phyloP scores from a whole-genome alignment of 2,329 filamentous ascomycete genomes.

The Diaporthe aspalathi region DNA sequence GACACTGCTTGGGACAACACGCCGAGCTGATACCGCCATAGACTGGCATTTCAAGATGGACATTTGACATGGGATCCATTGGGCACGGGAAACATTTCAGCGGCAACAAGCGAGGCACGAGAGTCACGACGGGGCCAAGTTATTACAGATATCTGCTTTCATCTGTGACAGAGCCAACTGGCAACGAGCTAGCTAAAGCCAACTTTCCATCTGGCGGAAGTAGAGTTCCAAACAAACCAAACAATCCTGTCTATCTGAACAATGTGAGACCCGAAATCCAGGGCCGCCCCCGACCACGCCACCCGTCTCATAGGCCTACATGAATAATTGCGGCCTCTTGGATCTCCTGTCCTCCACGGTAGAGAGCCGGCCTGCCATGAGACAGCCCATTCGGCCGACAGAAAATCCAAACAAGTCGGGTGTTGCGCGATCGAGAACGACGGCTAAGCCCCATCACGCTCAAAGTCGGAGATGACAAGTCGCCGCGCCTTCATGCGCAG shows the following conservation, averaged over 20 bases:
- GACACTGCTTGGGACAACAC: not conserved
- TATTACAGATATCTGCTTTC: slow-evolving; percentile 25
- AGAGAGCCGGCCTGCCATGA: slow-evolving; percentile 1
- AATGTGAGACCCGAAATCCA: slow-evolving; percentile 9
- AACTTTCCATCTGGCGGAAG: slow-evolving; percentile 21
- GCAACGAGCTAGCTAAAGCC: slow-evolving; percentile 35
- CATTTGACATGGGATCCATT: too few relatives aligned
- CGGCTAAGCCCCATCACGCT: not conserved
- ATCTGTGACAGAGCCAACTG: slow-evolving; percentile 34
- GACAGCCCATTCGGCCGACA: not conserved
- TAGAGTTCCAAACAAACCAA: slow-evolving; percentile 17
- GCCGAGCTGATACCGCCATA: not conserved
- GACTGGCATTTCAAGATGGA: not conserved
- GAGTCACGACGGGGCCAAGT: not conserved
- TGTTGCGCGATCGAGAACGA: slow-evolving; percentile 10
- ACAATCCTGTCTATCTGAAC: slow-evolving; percentile 32
- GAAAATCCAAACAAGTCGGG: slow-evolving; percentile 5
- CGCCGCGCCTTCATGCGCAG: not conserved
- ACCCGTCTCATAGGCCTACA: not conserved
- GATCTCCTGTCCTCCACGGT: not conserved
- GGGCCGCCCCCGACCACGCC: slow-evolving; percentile 3
- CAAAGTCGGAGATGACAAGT: not conserved
- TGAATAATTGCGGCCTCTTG: not conserved
- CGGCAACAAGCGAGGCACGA: not conserved
- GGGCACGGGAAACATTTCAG: too few relatives aligned